Evolutionary conservation across 805 yeast genomes (phyloP).

Genomic region (Candida piceae): DNA sequence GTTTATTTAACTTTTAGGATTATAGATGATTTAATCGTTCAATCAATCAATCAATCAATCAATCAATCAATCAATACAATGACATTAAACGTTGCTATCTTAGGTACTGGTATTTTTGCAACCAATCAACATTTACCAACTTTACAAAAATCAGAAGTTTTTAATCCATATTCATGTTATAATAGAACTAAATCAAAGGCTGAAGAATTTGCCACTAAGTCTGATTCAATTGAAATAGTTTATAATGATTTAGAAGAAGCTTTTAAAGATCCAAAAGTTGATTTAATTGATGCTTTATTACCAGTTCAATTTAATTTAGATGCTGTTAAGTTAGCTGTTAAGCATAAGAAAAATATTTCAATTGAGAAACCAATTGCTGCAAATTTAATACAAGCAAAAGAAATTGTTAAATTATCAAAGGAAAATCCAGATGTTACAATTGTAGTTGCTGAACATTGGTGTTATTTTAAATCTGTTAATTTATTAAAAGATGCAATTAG

Average conservation of each 20-base stretch:
- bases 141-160: constrained; percentile 43
- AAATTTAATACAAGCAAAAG: constrained; percentile 69
- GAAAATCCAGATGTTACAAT: constrained; percentile 59
- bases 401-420: constrained; percentile 65
- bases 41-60: background rate
- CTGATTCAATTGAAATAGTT: constrained; percentile 49
- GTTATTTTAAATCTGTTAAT: constrained; percentile 56
- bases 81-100: constrained; percentile 50
- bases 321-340: constrained; percentile 64
- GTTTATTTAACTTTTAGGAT: too few species aligned
- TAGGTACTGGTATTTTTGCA: constrained; percentile 90
- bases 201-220: constrained; percentile 62
- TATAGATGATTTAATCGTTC: background rate
- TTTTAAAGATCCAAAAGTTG: constrained; percentile 60
- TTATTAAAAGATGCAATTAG: constrained; percentile 53
- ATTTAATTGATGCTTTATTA: constrained; percentile 75
- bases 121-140: constrained; percentile 78
- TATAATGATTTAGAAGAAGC: constrained; percentile 60
- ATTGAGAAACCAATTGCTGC: constrained; percentile 95
- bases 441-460: constrained; percentile 82
- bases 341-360: constrained; percentile 70
- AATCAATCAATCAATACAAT: background rate
- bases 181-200: constrained; percentile 87
- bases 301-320: constrained; percentile 81
- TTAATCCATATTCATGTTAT: constrained; percentile 63